Conservation (phyloP, 192 early-diverging fungal genomes). For the Pilaira anomala region DNA sequence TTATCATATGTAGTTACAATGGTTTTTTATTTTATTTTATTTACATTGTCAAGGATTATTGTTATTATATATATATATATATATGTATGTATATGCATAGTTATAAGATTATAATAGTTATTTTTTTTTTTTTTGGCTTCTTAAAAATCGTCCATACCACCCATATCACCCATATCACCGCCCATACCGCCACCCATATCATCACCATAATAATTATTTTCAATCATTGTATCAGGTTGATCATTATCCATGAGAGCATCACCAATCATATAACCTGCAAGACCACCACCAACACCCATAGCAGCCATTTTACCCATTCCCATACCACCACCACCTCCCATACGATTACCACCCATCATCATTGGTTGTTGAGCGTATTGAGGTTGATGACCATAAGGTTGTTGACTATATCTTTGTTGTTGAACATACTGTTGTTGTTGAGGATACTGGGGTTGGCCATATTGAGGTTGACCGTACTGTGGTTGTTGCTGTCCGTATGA, state of each 20-base stretch:
- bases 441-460: constrained; percentile 16
- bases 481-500: constrained; percentile 6
- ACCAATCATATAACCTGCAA: constrained; percentile 17
- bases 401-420: constrained; percentile 8
- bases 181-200: constrained; percentile 19
- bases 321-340: constrained; percentile 13
- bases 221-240: constrained; percentile 17
- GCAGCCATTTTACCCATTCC: constrained; percentile 22
- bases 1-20: not conserved
- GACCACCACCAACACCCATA: constrained; percentile 26
- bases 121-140: not conserved
- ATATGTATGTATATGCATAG: not conserved
- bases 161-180: constrained; percentile 3
- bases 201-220: constrained; percentile 28
- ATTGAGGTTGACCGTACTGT: constrained; percentile 25
- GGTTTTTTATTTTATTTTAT: not conserved
- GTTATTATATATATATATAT: not conserved
- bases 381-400: constrained; percentile 14
- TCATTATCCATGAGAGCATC: constrained; percentile 8
- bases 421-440: constrained; percentile 3
- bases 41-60: not conserved
- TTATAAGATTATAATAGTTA: not conserved
- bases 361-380: not conserved
- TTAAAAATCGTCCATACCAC: constrained; percentile 1
- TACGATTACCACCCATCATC: not conserved